phyloP scores from a whole-genome alignment of 2,329 filamentous ascomycete species.

The Herpotrichia juniperi region DNA sequence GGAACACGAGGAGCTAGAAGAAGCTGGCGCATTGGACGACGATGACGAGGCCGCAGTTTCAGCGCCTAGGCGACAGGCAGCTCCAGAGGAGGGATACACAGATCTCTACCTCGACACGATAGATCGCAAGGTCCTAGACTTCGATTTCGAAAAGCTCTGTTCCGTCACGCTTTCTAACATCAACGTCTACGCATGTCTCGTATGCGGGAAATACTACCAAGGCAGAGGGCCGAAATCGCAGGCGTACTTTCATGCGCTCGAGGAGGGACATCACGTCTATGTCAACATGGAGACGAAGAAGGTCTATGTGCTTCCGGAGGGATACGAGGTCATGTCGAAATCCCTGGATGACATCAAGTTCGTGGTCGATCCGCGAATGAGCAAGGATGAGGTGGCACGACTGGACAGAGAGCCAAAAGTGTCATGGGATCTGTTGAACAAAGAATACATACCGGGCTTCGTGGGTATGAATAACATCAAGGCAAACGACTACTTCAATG shows the following conservation, averaged over 20 bases:
- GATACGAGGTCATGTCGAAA: conserved; percentile 94
- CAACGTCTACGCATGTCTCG: conserved; percentile 96
- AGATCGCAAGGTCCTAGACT: conserved; percentile 89
- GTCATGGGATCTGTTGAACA: conserved; percentile 79
- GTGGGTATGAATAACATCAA: conserved; percentile 99
- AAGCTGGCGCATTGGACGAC: conserved; percentile 41
- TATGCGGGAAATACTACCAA: conserved; percentile 98
- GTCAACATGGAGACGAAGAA: conserved; percentile 96
- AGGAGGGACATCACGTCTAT: conserved; percentile 95
- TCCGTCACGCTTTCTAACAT: conserved; percentile 96
- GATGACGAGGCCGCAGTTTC: conserved; percentile 47
- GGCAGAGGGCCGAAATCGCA: conserved; percentile 92
- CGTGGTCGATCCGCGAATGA: conserved; percentile 89
- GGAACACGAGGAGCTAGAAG: conserved; percentile 45
- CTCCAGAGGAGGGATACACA: conserved; percentile 85
- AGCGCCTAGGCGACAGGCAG: conserved; percentile 70
- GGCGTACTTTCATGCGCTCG: conserved; percentile 96
- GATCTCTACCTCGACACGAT: conserved; percentile 98
- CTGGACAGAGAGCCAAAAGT: conserved; percentile 71
- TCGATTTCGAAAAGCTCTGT: conserved; percentile 98
- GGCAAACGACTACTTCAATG: conserved; percentile 98
- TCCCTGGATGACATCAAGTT: conserved; percentile 98
- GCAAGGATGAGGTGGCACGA: conserved; percentile 77
- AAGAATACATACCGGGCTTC: conserved; percentile 89
- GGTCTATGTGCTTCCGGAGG: conserved; percentile 91